Base-by-base conservation (phyloP, 2,329 filamentous ascomycete genomes). In the Neonectria punicea region DNA sequence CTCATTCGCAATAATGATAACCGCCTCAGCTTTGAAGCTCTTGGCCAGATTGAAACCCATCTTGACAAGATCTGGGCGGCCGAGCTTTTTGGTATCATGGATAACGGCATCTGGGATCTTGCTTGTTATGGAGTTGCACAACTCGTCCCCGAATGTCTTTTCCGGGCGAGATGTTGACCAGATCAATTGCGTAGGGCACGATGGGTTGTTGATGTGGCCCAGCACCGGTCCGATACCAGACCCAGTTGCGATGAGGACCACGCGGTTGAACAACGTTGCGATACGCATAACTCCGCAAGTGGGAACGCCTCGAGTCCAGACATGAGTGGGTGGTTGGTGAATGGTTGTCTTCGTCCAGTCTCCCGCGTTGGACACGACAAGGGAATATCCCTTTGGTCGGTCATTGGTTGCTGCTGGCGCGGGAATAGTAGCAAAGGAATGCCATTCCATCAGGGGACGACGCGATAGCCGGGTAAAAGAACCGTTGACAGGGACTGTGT, bases 261-360 rank as follows among this genome's bases (percentile, higher is more conserved):
- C 81, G n/a, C 85, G 85, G 61, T 83, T 83, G 80, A 93, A 93
- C 7, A 93, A 81, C 0, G 86, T 85, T 25, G 90, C 88, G 59
- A 91, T 85, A 67, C 89, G 87, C 73, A 92, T 85, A 11, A 93
- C 89, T 36, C 91, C 91, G 53, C 85, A 88, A 0, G 89, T 85
- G 1, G 91, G 89, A 0, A 90, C 83, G 2, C 91, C 91, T 18
- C 90, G 87, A 5, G 90, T 87, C 89, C 89, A 93, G 46, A 93
- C 80, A 39, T 86, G 79, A 0, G 81, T 84, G 1, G 90, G 90
- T 0, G 87, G 86, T 44, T 84, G 81, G 53, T 84, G 79, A 76
- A 94, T 93, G 36, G 87, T 85, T n/a, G 83, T 81, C 30, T 81
- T 81, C 0, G 92, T 94, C 91, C 91, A 94, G 80, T 93, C 91